Evolutionary conservation across 306 rosid genomes (phyloP), one percentile per base, ranked within the genome.

Genomic region (Alnus glutinosa): DNA sequence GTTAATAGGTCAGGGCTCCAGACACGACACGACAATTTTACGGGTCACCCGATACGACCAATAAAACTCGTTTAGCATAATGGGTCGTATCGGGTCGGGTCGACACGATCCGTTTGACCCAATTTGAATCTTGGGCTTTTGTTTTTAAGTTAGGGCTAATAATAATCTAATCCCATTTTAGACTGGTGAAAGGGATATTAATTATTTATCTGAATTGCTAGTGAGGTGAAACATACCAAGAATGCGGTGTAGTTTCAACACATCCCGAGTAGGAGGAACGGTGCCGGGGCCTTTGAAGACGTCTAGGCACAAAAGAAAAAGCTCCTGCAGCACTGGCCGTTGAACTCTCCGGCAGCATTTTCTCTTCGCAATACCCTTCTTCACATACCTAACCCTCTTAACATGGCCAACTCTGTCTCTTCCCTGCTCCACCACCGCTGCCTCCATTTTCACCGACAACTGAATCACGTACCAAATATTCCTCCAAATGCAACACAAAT

Each of bases 221-320:
- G 28, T 23, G 2, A 52, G 5, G n/a, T 0, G 4, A 59, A 19
- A 59, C 66, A n/a, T 91, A 93, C 98, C 97, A 18, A 93, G 89
- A 78, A 93, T 82, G 77, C 63, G 73, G 72, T 90, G 48, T 7
- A 93, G 44, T 19, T 64, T 83, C 3, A 82, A 83, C 47, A 91
- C 98, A 81, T 86, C 75, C 49, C 74, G 82, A 57, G 97, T 85
- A 55, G 80, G 68, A 80, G 98, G 98, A 82, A 93, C 71, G 0
- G 90, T 86, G 37, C 54, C 81, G 18, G 87, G 85, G 63, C 93
- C 93, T 82, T 86, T 83, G 88, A 93, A 93, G 37, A 89, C 86
- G 4, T 87, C 77, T 14, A 34, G 80, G 80, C 98, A 91, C 2
- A 90, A 84, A 68, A 64, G 37, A 83, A 83, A 91, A 5, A 93